A percentile compares a stretch with the other conserved stretches of the same genome.
phyloP scores from a whole-genome alignment of 2,329 filamentous ascomycete genomes.

The Fusarium kyushuense region DNA sequence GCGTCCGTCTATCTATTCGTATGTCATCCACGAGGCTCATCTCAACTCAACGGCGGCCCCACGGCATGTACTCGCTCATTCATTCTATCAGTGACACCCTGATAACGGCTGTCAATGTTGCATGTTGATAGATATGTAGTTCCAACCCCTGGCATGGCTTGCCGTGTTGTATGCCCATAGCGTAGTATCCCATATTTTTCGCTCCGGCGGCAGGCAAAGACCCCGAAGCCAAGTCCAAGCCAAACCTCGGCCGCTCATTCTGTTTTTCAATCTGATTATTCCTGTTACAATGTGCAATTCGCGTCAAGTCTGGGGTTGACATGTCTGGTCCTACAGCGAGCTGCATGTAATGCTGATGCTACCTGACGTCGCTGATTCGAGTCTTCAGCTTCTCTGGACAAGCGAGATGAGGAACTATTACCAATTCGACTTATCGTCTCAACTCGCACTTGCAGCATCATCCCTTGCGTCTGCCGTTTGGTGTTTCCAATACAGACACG shows the following conservation, averaged over 20 bases:
- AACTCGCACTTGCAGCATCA: conserved; percentile 8
- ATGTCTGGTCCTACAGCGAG: conserved; percentile 16
- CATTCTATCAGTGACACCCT: conserved; percentile 24
- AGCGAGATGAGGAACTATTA: conserved; percentile 19
- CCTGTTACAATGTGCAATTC: conserved; percentile 10
- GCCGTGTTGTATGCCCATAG: conserved; percentile 20
- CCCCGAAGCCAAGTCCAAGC: background rate
- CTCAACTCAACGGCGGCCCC: conserved; percentile 13
- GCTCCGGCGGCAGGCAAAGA: conserved; percentile 35
- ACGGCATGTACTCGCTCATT: background rate
- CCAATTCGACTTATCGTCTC: conserved; percentile 14
- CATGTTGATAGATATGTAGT: conserved; percentile 15
- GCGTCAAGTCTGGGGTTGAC: conserved; percentile 17
- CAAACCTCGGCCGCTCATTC: background rate
- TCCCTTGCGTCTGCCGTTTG: conserved; percentile 16
- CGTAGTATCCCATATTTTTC: conserved; percentile 25
- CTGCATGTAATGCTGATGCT: conserved; percentile 16
- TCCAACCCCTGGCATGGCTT: conserved; percentile 35
- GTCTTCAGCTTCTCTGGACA: conserved; percentile 16
- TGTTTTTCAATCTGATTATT: conserved; percentile 1
- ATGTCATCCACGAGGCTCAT: conserved; percentile 1
- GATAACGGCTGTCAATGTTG: conserved; percentile 26
- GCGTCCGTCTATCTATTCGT: background rate
- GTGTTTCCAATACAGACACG: conserved; percentile 29
- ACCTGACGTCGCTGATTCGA: conserved; percentile 16